phyloP scores from a whole-genome alignment of 441 rosid species.

The Populus trichocarpa region DNA sequence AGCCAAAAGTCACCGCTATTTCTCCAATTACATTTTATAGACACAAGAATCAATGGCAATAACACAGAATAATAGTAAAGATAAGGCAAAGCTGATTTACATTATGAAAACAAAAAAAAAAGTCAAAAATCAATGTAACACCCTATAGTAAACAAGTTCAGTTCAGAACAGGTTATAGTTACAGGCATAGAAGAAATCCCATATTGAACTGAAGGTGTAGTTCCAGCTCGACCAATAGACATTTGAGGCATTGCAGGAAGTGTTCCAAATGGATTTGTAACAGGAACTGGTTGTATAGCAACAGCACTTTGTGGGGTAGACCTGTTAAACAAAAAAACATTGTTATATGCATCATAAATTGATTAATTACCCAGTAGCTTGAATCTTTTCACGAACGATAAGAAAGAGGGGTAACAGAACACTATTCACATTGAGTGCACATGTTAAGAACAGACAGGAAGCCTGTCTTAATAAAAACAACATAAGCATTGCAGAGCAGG shows the following conservation, averaged over 20 bases:
- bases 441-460: neutral
- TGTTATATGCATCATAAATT: neutral
- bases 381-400: neutral
- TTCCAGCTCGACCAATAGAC: slow-evolving; percentile 76
- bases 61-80: neutral
- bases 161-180: slow-evolving; percentile 26
- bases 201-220: slow-evolving; percentile 75
- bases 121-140: neutral
- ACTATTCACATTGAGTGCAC: neutral
- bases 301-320: slow-evolving; percentile 41
- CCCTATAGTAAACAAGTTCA: neutral
- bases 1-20: neutral
- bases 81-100: neutral
- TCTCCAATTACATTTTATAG: neutral
- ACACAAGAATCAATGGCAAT: neutral
- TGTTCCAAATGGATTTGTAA: slow-evolving; percentile 82
- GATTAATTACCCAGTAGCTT: neutral
- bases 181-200: slow-evolving; percentile 97
- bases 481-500: neutral
- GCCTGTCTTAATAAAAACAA: neutral
- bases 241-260: slow-evolving; percentile 94
- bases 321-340: slow-evolving; percentile 33
- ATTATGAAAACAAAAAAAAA: neutral
- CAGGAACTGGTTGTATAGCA: slow-evolving; percentile 50
- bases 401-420: neutral